These are phyloP conservation scores for Pholiota adiposa DNA, from an alignment of 1,284 basidiomycete genomes.

Conservation along the genomic window DNA sequence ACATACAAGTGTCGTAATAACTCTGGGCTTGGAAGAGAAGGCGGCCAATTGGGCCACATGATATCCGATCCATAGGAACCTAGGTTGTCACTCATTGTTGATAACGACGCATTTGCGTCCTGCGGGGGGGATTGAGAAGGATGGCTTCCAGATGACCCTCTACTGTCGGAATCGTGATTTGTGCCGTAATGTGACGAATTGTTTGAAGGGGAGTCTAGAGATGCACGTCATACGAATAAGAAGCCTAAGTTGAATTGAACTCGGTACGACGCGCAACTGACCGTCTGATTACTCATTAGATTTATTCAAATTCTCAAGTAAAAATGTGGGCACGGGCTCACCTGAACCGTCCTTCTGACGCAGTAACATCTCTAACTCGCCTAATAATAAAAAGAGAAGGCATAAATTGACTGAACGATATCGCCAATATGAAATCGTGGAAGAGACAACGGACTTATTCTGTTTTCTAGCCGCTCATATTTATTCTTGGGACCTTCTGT, in stretches of 20 bases:
- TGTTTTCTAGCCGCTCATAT: slow-evolving; percentile 64
- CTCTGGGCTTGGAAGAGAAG: slow-evolving; percentile 59
- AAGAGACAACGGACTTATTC: slow-evolving; percentile 58
- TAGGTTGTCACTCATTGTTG: slow-evolving; percentile 18
- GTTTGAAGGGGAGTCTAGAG: slow-evolving; percentile 8
- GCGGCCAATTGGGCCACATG: slow-evolving; percentile 68
- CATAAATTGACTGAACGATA: slow-evolving; percentile 1
- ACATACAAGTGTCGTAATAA: slow-evolving; percentile 68
- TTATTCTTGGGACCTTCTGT: slow-evolving; percentile 58
- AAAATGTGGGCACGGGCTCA: not conserved
- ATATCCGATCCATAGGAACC: slow-evolving; percentile 39
- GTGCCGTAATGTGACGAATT: slow-evolving; percentile 3
- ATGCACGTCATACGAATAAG: not conserved
- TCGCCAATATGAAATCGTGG: slow-evolving; percentile 1
- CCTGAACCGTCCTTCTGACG: slow-evolving; percentile 41
- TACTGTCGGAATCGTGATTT: slow-evolving; percentile 15
- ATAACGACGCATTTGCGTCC: slow-evolving; percentile 15
- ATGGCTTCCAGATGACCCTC: slow-evolving; percentile 19
- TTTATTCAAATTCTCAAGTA: not conserved
- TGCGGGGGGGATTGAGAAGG: slow-evolving; percentile 29
- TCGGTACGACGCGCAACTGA: not conserved
- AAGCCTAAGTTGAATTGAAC: not conserved
- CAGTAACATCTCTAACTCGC: slow-evolving; percentile 62
- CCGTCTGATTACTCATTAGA: slow-evolving; percentile 6
- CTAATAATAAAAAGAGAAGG: slow-evolving; percentile 36